A percentile compares a stretch with the other conserved stretches of the same genome.
These are phyloP conservation scores for Blastobotrys chiropterorum DNA, from an alignment of 805 yeast species.

Conservation along the genomic window DNA sequence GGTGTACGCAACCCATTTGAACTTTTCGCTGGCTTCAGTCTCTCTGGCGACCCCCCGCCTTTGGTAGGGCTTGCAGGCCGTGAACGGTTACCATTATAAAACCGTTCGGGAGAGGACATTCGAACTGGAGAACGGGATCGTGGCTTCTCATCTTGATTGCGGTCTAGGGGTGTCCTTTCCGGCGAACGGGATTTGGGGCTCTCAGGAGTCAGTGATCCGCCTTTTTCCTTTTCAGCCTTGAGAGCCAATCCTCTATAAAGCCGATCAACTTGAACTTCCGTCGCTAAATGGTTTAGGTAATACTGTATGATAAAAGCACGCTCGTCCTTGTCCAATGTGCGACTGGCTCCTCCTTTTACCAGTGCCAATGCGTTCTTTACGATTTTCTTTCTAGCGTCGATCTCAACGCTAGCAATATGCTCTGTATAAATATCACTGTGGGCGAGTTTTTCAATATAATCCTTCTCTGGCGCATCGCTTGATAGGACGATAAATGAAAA, in stretches of 20 bases:
- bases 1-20: neutral
- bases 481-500: conserved; percentile 36
- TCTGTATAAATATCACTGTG: conserved; percentile 51
- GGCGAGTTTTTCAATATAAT: conserved; percentile 40
- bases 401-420: conserved; percentile 37
- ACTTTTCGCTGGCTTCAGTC: neutral
- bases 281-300: conserved; percentile 49
- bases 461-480: conserved; percentile 29
- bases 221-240: neutral
- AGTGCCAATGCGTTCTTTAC: conserved; percentile 32
- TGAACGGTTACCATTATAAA: neutral
- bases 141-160: neutral
- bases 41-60: neutral
- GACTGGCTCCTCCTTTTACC: conserved; percentile 5
- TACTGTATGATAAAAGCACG: conserved; percentile 40
- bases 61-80: neutral
- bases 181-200: neutral
- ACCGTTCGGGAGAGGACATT: neutral
- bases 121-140: conserved; percentile 2
- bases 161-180: neutral
- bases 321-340: conserved; percentile 31
- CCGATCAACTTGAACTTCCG: conserved; percentile 59
- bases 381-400: conserved; percentile 35
- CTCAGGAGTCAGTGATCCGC: conserved; percentile 22
- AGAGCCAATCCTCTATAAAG: conserved; percentile 42